Percentiles rank a stretch among this genome's conserved stretches.
Evolutionary conservation across 1,284 basidiomycete genomes (phyloP).

Genomic region (Apiotrichum gamsii): DNA sequence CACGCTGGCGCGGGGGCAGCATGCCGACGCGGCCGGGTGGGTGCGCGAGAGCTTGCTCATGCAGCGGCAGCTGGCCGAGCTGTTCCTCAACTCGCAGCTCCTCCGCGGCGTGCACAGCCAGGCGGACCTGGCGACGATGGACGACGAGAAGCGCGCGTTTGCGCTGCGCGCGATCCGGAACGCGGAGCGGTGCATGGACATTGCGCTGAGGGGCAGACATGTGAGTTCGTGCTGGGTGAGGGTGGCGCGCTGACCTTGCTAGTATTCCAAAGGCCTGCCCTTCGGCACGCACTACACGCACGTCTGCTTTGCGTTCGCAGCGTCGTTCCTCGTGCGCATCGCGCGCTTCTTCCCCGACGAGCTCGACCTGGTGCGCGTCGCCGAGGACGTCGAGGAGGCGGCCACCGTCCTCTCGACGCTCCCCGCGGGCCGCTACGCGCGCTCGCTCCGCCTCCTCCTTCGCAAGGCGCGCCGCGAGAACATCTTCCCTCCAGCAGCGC

Average conservation of each 20-base stretch:
- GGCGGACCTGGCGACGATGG: slow-evolving; percentile 20
- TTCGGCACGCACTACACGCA: slow-evolving; percentile 55
- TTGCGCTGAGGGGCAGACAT: slow-evolving; percentile 12
- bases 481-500: slow-evolving; percentile 26
- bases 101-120: slow-evolving; percentile 22
- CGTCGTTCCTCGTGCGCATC: slow-evolving; percentile 72
- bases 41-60: slow-evolving; percentile 20
- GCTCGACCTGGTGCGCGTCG: slow-evolving; percentile 63
- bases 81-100: slow-evolving; percentile 28
- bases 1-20: slow-evolving; percentile 6
- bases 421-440: slow-evolving; percentile 74
- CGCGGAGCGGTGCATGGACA: slow-evolving; percentile 23
- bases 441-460: slow-evolving; percentile 74
- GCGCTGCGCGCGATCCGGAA: slow-evolving; percentile 25
- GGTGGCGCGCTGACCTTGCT: too few relatives aligned
- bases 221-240: neutral
- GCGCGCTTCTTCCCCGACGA: slow-evolving; percentile 74
- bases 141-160: slow-evolving; percentile 21
- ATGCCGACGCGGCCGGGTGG: slow-evolving; percentile 11
- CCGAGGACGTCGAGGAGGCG: slow-evolving; percentile 64
- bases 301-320: slow-evolving; percentile 78
- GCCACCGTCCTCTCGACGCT: slow-evolving; percentile 64
- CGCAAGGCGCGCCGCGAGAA: slow-evolving; percentile 64
- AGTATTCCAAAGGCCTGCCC: slow-evolving; percentile 76
- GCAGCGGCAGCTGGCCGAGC: slow-evolving; percentile 16